Base-by-base conservation (phyloP, 345 rosid species). In the Camelina laxa region DNA sequence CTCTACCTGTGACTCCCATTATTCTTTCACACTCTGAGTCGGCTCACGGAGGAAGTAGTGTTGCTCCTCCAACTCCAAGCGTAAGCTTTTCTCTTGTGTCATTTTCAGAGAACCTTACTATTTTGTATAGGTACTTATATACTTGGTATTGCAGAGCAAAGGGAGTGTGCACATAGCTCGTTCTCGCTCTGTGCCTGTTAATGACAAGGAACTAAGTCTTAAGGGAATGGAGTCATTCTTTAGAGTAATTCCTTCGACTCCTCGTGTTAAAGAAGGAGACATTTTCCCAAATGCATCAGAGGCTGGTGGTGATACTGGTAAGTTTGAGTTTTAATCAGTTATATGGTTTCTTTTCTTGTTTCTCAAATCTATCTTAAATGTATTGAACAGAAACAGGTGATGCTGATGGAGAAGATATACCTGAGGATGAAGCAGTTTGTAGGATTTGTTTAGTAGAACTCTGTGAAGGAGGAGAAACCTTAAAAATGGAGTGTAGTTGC, bases 401-500 rank as follows among this genome's bases (percentile, higher is more conserved):
- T 33, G 85, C 69, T 72, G 91, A 83, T 61, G 96, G 92, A 42
- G 95, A 90, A 81, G 97, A 94, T 81, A 94, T 94, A 75, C 88
- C 86, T 1, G 95, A 94, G 85, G 96, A 94, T 15, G 97, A 91
- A 80, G 98, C 98, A 9, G 93, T 91, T 60, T 91, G 98, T 79
- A 85, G 98, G 74, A 94, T 94, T 73, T 94, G 98, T 81, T 50
- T 94, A 64, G 87, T 85, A 38, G 98, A 89, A n/a, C 80, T 94
- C 17, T 83, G 92, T 56, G 97, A 94, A 90, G 96, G 95, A 31
- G 98, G 98, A 3, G 96, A 94, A 82, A 94, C 98, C 10, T 80
- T 94, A 27, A 89, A 91, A 88, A 89, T 94, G 95, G 98, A 94
- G 75, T 94, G 97, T 86, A 94, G 96, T 81, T 94, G 97, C 86